A percentile compares a stretch with the other conserved stretches of the same genome.
Evolutionary conservation across 805 yeast genomes (phyloP).

Genomic region (Komagataella pseudopastoris): DNA sequence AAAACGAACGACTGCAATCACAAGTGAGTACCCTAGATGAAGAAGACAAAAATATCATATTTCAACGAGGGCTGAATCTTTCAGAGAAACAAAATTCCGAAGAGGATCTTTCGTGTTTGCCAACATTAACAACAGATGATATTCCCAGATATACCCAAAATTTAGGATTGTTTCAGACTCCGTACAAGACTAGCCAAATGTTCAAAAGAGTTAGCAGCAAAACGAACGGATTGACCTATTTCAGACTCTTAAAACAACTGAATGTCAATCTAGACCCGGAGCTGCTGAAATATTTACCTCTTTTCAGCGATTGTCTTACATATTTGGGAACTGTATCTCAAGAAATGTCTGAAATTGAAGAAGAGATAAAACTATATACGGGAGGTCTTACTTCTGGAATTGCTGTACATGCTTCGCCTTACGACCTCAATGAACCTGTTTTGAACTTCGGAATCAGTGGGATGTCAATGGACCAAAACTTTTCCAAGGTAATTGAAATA

Average conservation of each 20-base stretch:
- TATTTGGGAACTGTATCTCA: constrained; percentile 71
- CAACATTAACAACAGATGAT: constrained; percentile 63
- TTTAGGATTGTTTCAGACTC: constrained; percentile 8
- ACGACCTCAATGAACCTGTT: constrained; percentile 28
- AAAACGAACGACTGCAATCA: constrained; percentile 31
- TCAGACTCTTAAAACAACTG: constrained; percentile 52
- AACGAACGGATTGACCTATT: constrained; percentile 74
- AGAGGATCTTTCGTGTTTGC: constrained; percentile 71
- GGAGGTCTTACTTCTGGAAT: constrained; percentile 72
- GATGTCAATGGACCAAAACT: constrained; percentile 53
- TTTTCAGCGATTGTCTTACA: constrained; percentile 70
- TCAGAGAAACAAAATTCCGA: constrained; percentile 48
- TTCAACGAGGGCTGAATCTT: constrained; percentile 44
- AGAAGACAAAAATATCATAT: constrained; percentile 43
- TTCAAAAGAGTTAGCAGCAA: constrained; percentile 19
- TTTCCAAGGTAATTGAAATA: constrained; percentile 44
- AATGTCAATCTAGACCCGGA: constrained; percentile 40
- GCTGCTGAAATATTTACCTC: constrained; percentile 55
- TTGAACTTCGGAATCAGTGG: constrained; percentile 51
- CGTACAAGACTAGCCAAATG: constrained; percentile 6
- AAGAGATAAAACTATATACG: constrained; percentile 66
- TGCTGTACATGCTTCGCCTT: constrained; percentile 42
- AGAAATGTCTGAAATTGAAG: constrained; percentile 71
- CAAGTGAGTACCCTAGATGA: constrained; percentile 32
- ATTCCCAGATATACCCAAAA: constrained; percentile 37